A percentile compares a stretch with the other conserved stretches of the same genome.
Evolutionary conservation across 768 basidiomycete species (phyloP).

Genomic region (Rhodosporidiobolus sp.): DNA sequence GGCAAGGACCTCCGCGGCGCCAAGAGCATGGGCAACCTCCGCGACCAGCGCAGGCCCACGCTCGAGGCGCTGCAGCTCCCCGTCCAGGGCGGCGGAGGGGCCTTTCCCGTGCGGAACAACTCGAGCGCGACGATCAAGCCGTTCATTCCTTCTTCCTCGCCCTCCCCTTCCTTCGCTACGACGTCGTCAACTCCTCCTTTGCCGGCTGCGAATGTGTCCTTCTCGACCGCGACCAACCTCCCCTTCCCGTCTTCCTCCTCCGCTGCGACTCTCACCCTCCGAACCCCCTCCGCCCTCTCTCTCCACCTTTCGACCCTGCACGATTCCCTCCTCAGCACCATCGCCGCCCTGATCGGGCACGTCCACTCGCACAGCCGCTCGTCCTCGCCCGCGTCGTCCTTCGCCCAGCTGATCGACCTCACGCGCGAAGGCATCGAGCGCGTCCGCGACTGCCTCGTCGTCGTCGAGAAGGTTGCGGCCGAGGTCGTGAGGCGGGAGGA

Average conservation of each 20-base stretch:
- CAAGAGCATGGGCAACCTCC: conserved; percentile 26
- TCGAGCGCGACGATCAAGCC: background rate
- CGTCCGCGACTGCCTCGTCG: conserved; percentile 82
- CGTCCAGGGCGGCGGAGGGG: background rate
- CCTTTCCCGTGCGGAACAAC: conserved; percentile 4
- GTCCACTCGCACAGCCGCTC: conserved; percentile 86
- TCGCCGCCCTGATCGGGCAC: conserved; percentile 96
- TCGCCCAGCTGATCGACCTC: conserved; percentile 88
- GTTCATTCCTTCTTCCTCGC: background rate
- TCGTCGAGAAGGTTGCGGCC: conserved; percentile 75
- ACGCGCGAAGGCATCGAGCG: conserved; percentile 92
- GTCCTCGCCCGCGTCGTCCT: conserved; percentile 80
- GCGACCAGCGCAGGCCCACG: conserved; percentile 13
- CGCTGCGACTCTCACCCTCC: conserved; percentile 1
- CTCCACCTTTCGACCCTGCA: conserved; percentile 56
- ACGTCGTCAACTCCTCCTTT: background rate
- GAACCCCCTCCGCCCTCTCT: conserved; percentile 21
- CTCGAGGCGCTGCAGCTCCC: conserved; percentile 10
- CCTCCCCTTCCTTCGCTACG: background rate
- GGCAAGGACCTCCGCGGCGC: conserved; percentile 1
- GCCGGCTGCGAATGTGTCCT: background rate
- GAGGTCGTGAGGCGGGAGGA: background rate
- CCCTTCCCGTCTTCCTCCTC: background rate
- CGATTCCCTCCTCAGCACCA: conserved; percentile 84
- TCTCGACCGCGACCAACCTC: background rate